A percentile compares a stretch with the other conserved stretches of the same genome.
These are phyloP conservation scores for Chytriomyces confervae DNA, from an alignment of 192 early-diverging fungal species.

Conservation along the genomic window DNA sequence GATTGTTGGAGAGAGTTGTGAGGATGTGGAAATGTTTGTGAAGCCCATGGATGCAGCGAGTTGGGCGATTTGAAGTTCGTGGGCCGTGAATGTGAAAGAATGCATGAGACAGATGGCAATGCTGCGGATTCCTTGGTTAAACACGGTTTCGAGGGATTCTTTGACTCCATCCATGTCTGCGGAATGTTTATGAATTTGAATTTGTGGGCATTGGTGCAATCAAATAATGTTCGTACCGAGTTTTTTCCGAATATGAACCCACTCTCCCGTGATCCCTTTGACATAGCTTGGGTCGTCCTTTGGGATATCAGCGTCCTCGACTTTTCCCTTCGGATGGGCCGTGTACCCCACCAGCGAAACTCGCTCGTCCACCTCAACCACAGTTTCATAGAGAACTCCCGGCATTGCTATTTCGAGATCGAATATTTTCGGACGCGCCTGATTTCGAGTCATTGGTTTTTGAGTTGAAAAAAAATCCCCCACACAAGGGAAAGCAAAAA, in stretches of 20 bases:
- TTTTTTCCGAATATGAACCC: constrained; percentile 70
- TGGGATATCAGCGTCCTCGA: constrained; percentile 33
- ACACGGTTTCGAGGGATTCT: constrained; percentile 63
- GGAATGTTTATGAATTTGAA: neutral
- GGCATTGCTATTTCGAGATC: constrained; percentile 86
- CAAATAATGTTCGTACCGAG: constrained; percentile 52
- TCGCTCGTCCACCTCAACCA: constrained; percentile 83
- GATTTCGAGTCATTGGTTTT: constrained; percentile 36
- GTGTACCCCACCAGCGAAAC: constrained; percentile 84
- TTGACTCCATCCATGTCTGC: constrained; percentile 64
- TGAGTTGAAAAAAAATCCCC: constrained; percentile 81
- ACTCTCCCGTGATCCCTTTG: constrained; percentile 87
- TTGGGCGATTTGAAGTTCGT: constrained; percentile 75
- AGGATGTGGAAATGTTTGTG: constrained; percentile 83
- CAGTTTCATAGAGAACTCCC: constrained; percentile 80
- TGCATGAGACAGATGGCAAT: constrained; percentile 95
- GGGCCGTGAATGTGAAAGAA: constrained; percentile 87
- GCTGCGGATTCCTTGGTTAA: constrained; percentile 77
- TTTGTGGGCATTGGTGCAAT: neutral
- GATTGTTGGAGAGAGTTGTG: constrained; percentile 86
- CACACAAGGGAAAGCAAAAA: neutral
- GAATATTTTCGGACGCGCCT: constrained; percentile 93
- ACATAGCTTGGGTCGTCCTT: constrained; percentile 55
- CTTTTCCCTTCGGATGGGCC: constrained; percentile 42
- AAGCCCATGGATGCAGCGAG: constrained; percentile 80